phyloP scores from a whole-genome alignment of 768 basidiomycete genomes.

The Hygrocybe coccinea region DNA sequence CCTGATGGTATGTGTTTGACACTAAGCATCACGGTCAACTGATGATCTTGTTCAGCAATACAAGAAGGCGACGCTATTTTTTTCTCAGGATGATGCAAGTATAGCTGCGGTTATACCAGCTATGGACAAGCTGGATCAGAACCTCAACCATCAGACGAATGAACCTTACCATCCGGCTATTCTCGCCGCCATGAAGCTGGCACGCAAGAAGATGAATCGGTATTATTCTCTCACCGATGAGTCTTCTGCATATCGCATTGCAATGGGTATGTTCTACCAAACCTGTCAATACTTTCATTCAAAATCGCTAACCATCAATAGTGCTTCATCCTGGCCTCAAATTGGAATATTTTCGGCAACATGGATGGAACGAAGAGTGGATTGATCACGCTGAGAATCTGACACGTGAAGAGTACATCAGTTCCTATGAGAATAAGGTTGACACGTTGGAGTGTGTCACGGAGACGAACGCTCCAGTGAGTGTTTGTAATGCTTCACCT shows the following conservation, averaged over 20 bases:
- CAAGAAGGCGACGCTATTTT: slow-evolving; percentile 23
- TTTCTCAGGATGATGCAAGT: slow-evolving; percentile 19
- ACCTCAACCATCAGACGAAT: slow-evolving; percentile 7
- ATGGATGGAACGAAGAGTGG: slow-evolving; percentile 28
- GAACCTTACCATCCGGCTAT: slow-evolving; percentile 11
- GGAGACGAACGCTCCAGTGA: neutral
- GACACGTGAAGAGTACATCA: neutral
- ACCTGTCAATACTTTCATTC: neutral
- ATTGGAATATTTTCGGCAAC: slow-evolving; percentile 23
- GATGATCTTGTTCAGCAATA: slow-evolving; percentile 13
- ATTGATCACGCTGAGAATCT: slow-evolving; percentile 12
- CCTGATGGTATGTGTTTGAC: slow-evolving; percentile 15
- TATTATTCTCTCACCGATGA: slow-evolving; percentile 21
- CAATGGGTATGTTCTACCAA: slow-evolving; percentile 18
- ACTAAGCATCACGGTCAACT: neutral
- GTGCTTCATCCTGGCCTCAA: slow-evolving; percentile 30
- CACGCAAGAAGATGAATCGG: slow-evolving; percentile 19
- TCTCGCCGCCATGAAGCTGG: slow-evolving; percentile 11
- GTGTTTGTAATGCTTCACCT: neutral
- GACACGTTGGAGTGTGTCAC: slow-evolving; percentile 17
- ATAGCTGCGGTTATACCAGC: slow-evolving; percentile 28
- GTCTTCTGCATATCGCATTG: slow-evolving; percentile 19
- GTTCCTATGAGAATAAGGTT: neutral
- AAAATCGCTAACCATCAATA: neutral
- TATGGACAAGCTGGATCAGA: slow-evolving; percentile 31